Base-by-base conservation (phyloP, 2,329 filamentous ascomycete genomes). In the Fusarium sp. region DNA sequence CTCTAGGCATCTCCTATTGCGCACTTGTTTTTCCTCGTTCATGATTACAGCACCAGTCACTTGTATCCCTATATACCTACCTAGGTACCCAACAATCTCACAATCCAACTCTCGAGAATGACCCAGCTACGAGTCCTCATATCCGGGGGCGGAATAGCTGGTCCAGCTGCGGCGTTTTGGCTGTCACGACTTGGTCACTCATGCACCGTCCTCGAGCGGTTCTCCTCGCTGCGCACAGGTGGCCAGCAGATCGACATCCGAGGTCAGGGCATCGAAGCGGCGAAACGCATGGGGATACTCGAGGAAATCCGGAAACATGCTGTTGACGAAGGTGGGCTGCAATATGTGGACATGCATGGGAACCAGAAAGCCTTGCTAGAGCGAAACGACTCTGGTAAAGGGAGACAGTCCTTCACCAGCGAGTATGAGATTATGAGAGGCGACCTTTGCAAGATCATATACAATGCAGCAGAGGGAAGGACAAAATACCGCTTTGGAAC, bases 351-450 rank as follows among this genome's bases (percentile, higher is more conserved):
- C 70, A 61, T 65, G 0, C 62, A 75, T 0, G 82, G 83, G 59
- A 75, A 71, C 0, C 57, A 71, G 2, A 74, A 76, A 42, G 86
- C 82, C n/a, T 85, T 69, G 10, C 23, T 46, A 71, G 73, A 20
- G 77, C 77, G 33, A 81, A 82, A 67, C 75, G 56, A 70, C 23
- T 64, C 81, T 0, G 83, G 81, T 4, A 76, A 80, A 57, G 81
- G 82, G 0, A 71, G 68, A 31, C 83, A 86, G 70, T 77, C 76
- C 8, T 75, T 87, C 25, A 86, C 84, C 0, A 83, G 82, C 63
- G 87, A 90, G 61, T 88, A 81, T 64, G 87, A 90, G 77, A 85
- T 90, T 53, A 85, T 90, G 81, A 80, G 87, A 8, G 86, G 84
- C 0, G 84, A 88, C 57, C 71, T 90, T n/a, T 81, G 82, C 4